These are phyloP conservation scores for Thielaviopsis ethacetica DNA, from an alignment of 2,329 filamentous ascomycete species.

Conservation along the genomic window DNA sequence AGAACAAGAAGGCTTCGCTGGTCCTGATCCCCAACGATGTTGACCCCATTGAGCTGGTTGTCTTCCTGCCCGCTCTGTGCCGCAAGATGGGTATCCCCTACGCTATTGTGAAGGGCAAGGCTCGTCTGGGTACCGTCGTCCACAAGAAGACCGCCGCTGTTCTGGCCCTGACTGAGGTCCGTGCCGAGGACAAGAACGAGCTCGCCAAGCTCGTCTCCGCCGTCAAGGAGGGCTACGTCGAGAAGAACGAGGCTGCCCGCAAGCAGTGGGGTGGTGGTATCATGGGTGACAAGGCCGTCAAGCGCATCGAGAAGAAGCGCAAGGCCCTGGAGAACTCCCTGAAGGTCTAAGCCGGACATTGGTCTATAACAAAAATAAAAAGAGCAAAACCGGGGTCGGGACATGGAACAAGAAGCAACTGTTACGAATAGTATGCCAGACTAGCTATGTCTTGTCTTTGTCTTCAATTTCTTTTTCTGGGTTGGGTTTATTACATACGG, in stretches of 20 bases:
- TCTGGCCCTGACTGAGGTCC: slow-evolving; percentile 88
- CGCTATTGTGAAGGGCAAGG: slow-evolving; percentile 99
- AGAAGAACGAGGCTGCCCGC: slow-evolving; percentile 83
- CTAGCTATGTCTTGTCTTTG: slow-evolving; percentile 9
- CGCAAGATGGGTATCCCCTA: slow-evolving; percentile 99
- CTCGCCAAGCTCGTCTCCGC: slow-evolving; percentile 90
- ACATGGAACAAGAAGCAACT: slow-evolving; percentile 9
- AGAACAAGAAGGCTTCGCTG: slow-evolving; percentile 99
- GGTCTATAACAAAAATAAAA: slow-evolving; percentile 4
- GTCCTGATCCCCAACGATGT: slow-evolving; percentile 99
- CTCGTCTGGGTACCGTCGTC: slow-evolving; percentile 92
- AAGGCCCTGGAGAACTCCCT: slow-evolving; percentile 89
- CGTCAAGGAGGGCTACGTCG: slow-evolving; percentile 95
- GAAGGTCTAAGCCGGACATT: slow-evolving; percentile 63
- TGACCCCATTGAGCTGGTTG: slow-evolving; percentile 97
- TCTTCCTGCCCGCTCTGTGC: slow-evolving; percentile 98
- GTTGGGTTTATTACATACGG: slow-evolving; percentile 1
- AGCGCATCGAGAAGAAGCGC: slow-evolving; percentile 64
- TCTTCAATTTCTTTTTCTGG: slow-evolving; percentile 5
- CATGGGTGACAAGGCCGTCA: slow-evolving; percentile 90
- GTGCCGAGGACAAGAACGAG: slow-evolving; percentile 95
- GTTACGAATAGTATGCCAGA: slow-evolving; percentile 7
- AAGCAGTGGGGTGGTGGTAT: slow-evolving; percentile 99
- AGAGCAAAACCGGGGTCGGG: slow-evolving; percentile 10
- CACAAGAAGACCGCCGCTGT: slow-evolving; percentile 99